Evolutionary conservation across 2,329 filamentous ascomycete genomes (phyloP), one percentile per base, ranked within the genome.

Genomic region (Fonsecaea erecta): DNA sequence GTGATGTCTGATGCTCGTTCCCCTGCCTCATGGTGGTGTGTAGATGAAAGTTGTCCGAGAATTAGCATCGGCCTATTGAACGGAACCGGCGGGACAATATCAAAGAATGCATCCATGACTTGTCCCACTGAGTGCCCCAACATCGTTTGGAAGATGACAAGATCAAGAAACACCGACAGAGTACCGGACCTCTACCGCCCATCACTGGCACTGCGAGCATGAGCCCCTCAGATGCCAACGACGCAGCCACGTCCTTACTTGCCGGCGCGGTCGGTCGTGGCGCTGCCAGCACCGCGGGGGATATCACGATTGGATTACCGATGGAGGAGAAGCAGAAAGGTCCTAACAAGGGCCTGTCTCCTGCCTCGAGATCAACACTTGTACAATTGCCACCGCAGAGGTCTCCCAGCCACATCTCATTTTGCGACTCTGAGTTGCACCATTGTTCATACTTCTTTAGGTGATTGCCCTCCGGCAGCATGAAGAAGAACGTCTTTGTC

Each of bases 271-370:
- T 89, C 69, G 93, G 92, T 46, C 87, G 93, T 69, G 88, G 93
- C 68, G 93, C 93, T 32, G 87, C 90, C 34, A 87, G 89, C 59
- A 83, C 83, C n/a, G 84, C 88, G 6, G 90, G 90, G 40, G 96
- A 91, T 75, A 97, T 97, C 73, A 97, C 93, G 5, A 94, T 94
- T 70, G 93, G 93, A 14, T 85, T 98, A 32, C 94, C 95, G 0
- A 86, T 96, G 35, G 95, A 99, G 73, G 95, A 98, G 71, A 98
- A 98, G 77, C 94, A 99, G 80, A 98, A 98, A 76, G 95, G 95
- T 0, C 95, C 95, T 5, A 98, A 98, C 83, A 90, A 78, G 84
- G 90, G 89, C 2, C 88, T 90, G 72, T 90, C 88, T 35, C 88
- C 88, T 67, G 86, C 85, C 55, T 82, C 83, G 3, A 90, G 80